Evolutionary conservation across 2,329 filamentous ascomycete species (phyloP), one percentile per base, ranked within the genome.

Genomic region (Chaetomiaceae sp.): DNA sequence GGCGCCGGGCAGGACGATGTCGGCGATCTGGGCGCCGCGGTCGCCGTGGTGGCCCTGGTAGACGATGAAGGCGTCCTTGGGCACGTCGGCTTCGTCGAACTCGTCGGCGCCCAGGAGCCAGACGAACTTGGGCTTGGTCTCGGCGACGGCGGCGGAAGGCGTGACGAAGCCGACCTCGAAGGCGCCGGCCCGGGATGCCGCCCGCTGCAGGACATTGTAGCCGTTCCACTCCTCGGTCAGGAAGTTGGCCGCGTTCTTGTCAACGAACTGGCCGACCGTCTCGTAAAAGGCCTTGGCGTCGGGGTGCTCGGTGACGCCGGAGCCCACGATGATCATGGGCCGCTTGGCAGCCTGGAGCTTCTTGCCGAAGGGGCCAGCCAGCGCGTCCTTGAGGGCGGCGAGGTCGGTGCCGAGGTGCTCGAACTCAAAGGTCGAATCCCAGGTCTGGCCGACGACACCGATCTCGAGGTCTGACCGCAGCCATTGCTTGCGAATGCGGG

Each of bases 31-130:
- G 51, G 94, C 94, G 60, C 92, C 94, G 49, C 83, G 83, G 75
- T 99, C 94, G 73, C 94, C 94, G 72, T 99, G 94, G 72, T 99
- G 94, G 61, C 94, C 94, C 74, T 99, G 94, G 78, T 99, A 99
- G 65, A 99, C 83, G 58, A 99, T 86, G 69, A 97, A 99, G 12
- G 94, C 91, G 62, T 94, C 88, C 79, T 94, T 95, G 65, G 94
- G 94, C 54, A 99, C 89, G 64, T 96, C 91, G 55, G 83, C 80
- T 63, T 89, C 83, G 60, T 80, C 80, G 68, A 97, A 81, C 75
- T 99, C 94, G 69, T 99, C 94, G 25, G 94, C 94, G 62, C 91
- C 94, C 47, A 99, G 84, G 47, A 99, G 85, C 91, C 92, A 99
- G 68, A 99, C 76, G 67, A 99, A 91, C 80, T 97, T 99, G 59